Percentiles rank a stretch among this genome's conserved stretches.
phyloP scores from a whole-genome alignment of 805 yeast species.

The Ogataea corticis region DNA sequence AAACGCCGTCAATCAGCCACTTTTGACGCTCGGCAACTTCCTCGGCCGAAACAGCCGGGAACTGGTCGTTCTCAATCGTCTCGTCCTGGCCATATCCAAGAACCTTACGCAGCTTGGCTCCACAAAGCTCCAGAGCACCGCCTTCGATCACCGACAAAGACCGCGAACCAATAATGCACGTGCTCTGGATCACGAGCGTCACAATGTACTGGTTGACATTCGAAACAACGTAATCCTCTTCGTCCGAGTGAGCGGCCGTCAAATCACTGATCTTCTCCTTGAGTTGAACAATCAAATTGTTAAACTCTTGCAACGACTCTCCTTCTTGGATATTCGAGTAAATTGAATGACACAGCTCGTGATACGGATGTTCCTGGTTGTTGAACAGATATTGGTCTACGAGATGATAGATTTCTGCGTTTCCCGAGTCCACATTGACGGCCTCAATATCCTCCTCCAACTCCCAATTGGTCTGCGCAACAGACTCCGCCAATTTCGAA shows the following conservation, averaged over 20 bases:
- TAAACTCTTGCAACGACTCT: conserved; percentile 30
- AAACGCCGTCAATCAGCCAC: conserved; percentile 55
- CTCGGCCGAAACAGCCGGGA: conserved; percentile 25
- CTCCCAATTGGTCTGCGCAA: conserved; percentile 17
- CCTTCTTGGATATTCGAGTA: conserved; percentile 36
- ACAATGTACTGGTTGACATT: conserved; percentile 46
- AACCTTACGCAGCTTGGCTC: conserved; percentile 28
- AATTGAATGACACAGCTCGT: conserved; percentile 34
- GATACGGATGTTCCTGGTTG: conserved; percentile 34
- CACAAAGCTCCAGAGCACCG: conserved; percentile 39
- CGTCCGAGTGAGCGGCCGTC: conserved; percentile 5
- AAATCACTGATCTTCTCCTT: conserved; percentile 19
- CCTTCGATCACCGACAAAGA: conserved; percentile 77
- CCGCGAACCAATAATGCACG: conserved; percentile 83
- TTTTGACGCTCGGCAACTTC: conserved; percentile 35
- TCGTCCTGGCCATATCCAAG: conserved; percentile 25
- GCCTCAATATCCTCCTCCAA: conserved; percentile 22
- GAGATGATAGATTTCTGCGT: conserved; percentile 33
- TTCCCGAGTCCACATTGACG: conserved; percentile 23
- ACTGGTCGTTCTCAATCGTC: conserved; percentile 21
- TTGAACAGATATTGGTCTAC: conserved; percentile 36
- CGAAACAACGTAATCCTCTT: conserved; percentile 16
- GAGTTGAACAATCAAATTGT: conserved; percentile 27
- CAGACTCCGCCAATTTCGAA: conserved; percentile 22
- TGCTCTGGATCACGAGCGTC: conserved; percentile 64